A percentile compares a stretch with the other conserved stretches of the same genome.
phyloP scores from a whole-genome alignment of 177 flowering plant genomes.

The Vitis hybrid region DNA sequence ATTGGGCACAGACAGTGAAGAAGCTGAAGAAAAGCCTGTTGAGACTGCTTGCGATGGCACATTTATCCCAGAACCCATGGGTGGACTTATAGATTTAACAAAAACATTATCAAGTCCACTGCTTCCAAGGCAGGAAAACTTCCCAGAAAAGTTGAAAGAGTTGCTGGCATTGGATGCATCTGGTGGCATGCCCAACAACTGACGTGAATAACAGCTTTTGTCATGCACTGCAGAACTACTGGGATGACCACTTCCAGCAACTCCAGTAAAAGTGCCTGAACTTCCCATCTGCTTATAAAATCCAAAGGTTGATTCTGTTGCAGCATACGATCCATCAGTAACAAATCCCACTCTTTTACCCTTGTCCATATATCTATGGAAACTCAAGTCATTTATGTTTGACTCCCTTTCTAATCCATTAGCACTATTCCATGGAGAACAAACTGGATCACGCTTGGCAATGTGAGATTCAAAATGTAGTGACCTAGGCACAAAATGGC shows the following conservation, averaged over 20 bases:
- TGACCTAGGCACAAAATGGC: conserved; percentile 18
- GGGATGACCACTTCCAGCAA: conserved; percentile 13
- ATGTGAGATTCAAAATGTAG: conserved; percentile 24
- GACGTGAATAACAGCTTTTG: conserved; percentile 3
- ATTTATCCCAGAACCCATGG: conserved; percentile 17
- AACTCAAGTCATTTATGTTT: conserved; percentile 12
- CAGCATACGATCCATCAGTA: conserved; percentile 13
- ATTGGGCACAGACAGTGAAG: conserved; percentile 19
- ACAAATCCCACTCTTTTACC: conserved; percentile 22
- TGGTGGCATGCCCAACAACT: conserved; percentile 15
- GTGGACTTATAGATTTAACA: conserved; percentile 16
- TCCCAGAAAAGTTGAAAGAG: conserved; percentile 11
- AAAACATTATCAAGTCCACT: conserved; percentile 19
- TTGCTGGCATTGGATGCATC: conserved; percentile 24
- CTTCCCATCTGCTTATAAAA: conserved; percentile 23
- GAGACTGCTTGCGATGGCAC: conserved; percentile 23
- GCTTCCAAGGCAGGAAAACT: conserved; percentile 21
- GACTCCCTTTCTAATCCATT: conserved; percentile 20
- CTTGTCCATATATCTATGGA: conserved; percentile 19
- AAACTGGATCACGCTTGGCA: conserved; percentile 12
- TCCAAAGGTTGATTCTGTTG: conserved; percentile 14
- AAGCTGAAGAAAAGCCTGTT: conserved; percentile 20
- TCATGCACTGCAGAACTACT: conserved; percentile 20
- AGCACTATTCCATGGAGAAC: conserved; percentile 16
- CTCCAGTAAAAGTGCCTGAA: conserved; percentile 15